A percentile compares a stretch with the other conserved stretches of the same genome.
These are phyloP conservation scores for Suillus fuscotomentosus DNA, from an alignment of 768 basidiomycete species.

Conservation along the genomic window DNA sequence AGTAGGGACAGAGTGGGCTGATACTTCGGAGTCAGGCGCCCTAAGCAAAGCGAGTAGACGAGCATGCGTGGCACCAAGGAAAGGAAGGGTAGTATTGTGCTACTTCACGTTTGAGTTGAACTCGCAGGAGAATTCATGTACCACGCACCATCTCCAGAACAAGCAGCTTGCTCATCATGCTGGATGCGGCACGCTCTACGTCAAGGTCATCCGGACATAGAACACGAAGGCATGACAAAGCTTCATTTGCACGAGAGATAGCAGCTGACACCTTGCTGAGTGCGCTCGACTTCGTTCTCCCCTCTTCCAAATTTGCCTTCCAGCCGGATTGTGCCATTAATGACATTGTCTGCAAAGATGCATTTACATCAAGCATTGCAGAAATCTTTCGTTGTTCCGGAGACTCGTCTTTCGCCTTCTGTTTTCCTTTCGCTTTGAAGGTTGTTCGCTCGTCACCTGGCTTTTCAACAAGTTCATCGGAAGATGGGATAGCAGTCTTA, in stretches of 20 bases:
- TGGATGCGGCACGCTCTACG: conserved; percentile 71
- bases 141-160: conserved; percentile 67
- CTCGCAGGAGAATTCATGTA: not conserved
- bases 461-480: not conserved
- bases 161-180: conserved; percentile 65
- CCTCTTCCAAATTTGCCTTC: conserved; percentile 39
- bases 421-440: not conserved
- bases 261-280: conserved; percentile 36
- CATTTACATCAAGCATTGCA: conserved; percentile 66
- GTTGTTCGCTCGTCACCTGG: not conserved
- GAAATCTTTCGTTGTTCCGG: conserved; percentile 37
- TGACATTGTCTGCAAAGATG: conserved; percentile 57
- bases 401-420: not conserved
- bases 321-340: conserved; percentile 54
- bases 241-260: conserved; percentile 35
- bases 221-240: conserved; percentile 46
- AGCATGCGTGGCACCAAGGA: conserved; percentile 47
- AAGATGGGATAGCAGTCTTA: not conserved
- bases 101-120: conserved; percentile 22
- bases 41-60: conserved; percentile 30
- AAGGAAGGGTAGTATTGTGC: conserved; percentile 50
- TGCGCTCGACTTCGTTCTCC: conserved; percentile 25
- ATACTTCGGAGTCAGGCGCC: not conserved
- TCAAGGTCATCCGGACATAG: conserved; percentile 51
- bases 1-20: not conserved